phyloP scores from a whole-genome alignment of 176 grass and related monocot species.

The Aegilops sharonensis region DNA sequence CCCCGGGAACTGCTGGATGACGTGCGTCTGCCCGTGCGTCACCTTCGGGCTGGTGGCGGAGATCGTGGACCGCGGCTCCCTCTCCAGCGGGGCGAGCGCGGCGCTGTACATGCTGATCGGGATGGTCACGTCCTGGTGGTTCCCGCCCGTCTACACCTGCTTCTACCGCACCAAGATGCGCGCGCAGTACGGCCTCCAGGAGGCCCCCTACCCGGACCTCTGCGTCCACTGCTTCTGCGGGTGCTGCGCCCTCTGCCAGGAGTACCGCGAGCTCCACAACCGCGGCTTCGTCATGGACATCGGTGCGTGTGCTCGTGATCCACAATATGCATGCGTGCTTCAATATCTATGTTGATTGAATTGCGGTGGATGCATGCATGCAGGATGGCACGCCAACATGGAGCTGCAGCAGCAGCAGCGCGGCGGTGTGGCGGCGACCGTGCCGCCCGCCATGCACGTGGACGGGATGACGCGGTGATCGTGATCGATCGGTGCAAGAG shows the following conservation, averaged over 20 bases:
- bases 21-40: background rate
- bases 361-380: background rate
- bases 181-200: background rate
- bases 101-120: background rate
- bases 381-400: background rate
- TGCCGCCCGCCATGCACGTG: background rate
- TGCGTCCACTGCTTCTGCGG: background rate
- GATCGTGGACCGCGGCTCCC: background rate
- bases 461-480: background rate
- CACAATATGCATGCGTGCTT: too few relatives aligned
- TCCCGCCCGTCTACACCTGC: background rate
- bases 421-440: background rate
- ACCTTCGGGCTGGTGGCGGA: slow-evolving; percentile 5
- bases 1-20: background rate
- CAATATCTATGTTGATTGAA: background rate
- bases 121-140: background rate
- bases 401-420: background rate
- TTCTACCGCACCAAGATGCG: slow-evolving; percentile 17
- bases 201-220: background rate
- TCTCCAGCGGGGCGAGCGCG: background rate
- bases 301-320: background rate
- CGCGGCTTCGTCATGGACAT: slow-evolving; percentile 12
- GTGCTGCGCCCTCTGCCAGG: background rate
- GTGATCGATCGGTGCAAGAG: background rate
- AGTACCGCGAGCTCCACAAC: background rate